phyloP scores from a whole-genome alignment of 495 filamentous ascomycete genomes.

The Trichodelitschia bisporula region DNA sequence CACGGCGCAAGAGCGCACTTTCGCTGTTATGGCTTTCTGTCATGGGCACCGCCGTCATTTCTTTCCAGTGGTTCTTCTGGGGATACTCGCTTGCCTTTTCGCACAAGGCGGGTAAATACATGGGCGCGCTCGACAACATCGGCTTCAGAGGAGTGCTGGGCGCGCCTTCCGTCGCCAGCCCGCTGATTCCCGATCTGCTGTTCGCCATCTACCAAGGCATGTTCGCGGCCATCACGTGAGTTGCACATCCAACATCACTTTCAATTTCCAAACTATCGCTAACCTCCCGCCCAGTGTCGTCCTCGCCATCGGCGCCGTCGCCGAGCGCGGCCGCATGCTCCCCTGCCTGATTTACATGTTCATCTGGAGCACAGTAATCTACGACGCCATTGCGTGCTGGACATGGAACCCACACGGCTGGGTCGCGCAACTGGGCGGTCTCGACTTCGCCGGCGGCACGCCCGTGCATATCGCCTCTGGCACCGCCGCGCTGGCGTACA shows the following conservation, averaged over 20 bases:
- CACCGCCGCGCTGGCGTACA: conserved; percentile 69
- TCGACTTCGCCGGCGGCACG: conserved; percentile 91
- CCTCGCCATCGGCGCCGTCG: conserved; percentile 74
- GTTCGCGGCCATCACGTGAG: conserved; percentile 84
- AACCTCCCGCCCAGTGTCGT: conserved; percentile 35
- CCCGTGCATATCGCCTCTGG: conserved; percentile 92
- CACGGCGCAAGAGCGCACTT: conserved; percentile 86
- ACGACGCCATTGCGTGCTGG: conserved; percentile 94
- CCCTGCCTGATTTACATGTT: conserved; percentile 93
- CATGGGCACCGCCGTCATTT: conserved; percentile 75
- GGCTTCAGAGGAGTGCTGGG: conserved; percentile 63
- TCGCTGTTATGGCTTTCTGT: conserved; percentile 92
- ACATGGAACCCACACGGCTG: conserved; percentile 85
- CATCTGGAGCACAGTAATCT: conserved; percentile 82
- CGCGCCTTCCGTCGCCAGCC: conserved; percentile 58
- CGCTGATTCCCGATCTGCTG: conserved; percentile 62
- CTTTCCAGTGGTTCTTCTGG: conserved; percentile 99
- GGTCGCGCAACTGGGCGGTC: conserved; percentile 58
- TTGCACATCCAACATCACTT: conserved; percentile 6
- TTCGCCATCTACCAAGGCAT: conserved; percentile 95
- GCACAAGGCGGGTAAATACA: conserved; percentile 54
- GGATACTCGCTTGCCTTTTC: conserved; percentile 89
- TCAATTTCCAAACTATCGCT: conserved; percentile 1
- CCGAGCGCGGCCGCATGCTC: conserved; percentile 84
- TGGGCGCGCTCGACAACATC: conserved; percentile 70